Percentiles rank a stretch among this genome's conserved stretches.
These are phyloP conservation scores for Isabelozyma rhagii DNA, from an alignment of 805 yeast genomes.

Conservation along the genomic window DNA sequence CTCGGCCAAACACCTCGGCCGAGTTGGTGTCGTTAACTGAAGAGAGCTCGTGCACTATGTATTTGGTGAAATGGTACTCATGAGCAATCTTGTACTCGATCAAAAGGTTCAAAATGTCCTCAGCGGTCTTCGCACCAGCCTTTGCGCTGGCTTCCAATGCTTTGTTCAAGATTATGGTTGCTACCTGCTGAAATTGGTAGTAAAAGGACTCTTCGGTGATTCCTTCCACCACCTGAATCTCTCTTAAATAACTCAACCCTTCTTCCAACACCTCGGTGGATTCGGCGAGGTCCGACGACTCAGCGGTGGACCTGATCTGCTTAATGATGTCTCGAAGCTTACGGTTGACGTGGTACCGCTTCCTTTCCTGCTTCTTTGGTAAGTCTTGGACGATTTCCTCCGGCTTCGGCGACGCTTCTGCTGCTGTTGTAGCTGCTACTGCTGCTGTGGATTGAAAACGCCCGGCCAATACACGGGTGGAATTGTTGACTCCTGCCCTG, in stretches of 20 bases:
- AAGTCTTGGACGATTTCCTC: neutral
- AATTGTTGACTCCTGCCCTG: neutral
- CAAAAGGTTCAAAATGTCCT: conserved; percentile 25
- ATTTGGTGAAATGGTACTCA: conserved; percentile 23
- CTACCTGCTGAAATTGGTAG: conserved; percentile 25
- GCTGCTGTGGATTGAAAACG: conserved; percentile 7
- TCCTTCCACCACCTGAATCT: conserved; percentile 30
- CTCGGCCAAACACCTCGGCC: conserved; percentile 15
- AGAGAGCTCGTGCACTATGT: conserved; percentile 16
- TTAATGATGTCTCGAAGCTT: conserved; percentile 32
- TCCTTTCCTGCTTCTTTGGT: conserved; percentile 1
- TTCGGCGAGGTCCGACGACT: conserved; percentile 21
- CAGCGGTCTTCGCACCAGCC: conserved; percentile 9
- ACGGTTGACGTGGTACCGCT: conserved; percentile 14
- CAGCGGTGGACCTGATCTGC: conserved; percentile 26
- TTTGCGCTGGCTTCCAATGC: conserved; percentile 9
- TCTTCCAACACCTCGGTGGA: conserved; percentile 37
- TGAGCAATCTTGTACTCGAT: conserved; percentile 31
- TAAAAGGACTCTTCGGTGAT: conserved; percentile 24
- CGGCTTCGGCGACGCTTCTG: neutral
- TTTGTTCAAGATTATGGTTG: conserved; percentile 17
- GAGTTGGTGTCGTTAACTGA: conserved; percentile 8
- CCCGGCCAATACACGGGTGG: neutral
- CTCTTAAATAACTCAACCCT: conserved; percentile 36
- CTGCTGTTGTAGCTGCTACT: neutral